Conservation (phyloP, 495 filamentous ascomycete species). For the Cercophora samala region DNA sequence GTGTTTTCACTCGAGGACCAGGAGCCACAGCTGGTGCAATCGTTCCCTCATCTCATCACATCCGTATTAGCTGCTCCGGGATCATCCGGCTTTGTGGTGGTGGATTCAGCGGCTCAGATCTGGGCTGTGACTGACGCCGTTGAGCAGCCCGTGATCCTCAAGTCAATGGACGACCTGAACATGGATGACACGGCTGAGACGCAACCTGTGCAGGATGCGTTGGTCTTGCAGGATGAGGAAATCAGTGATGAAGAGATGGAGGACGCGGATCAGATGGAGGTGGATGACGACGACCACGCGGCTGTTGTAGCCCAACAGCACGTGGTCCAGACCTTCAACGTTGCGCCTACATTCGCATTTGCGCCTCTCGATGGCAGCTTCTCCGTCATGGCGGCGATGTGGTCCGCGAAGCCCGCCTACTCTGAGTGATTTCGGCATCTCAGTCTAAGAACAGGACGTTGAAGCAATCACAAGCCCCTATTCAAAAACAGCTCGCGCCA, state of each 20-base stretch:
- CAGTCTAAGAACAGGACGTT: background rate
- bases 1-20: slow-evolving; percentile 52
- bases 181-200: slow-evolving; percentile 29
- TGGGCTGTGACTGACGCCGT: slow-evolving; percentile 51
- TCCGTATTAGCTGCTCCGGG: slow-evolving; percentile 50
- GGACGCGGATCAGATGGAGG: slow-evolving; percentile 32
- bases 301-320: slow-evolving; percentile 61
- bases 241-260: slow-evolving; percentile 45
- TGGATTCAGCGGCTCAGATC: slow-evolving; percentile 58
- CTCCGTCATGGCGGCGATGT: slow-evolving; percentile 63
- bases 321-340: slow-evolving; percentile 70
- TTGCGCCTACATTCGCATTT: slow-evolving; percentile 68
- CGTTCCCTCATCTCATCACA: slow-evolving; percentile 48
- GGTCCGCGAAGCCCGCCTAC: slow-evolving; percentile 45
- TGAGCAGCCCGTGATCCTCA: slow-evolving; percentile 47
- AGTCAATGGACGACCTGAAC: slow-evolving; percentile 47
- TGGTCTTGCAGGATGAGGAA: slow-evolving; percentile 46
- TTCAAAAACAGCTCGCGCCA: background rate
- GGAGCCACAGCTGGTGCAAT: slow-evolving; percentile 48
- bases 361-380: slow-evolving; percentile 77
- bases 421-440: slow-evolving; percentile 6
- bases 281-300: slow-evolving; percentile 40
- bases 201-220: slow-evolving; percentile 25
- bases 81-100: slow-evolving; percentile 58
- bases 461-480: background rate